These are phyloP conservation scores for Aspergillus caelatus DNA, from an alignment of 2,329 filamentous ascomycete genomes.

Conservation along the genomic window DNA sequence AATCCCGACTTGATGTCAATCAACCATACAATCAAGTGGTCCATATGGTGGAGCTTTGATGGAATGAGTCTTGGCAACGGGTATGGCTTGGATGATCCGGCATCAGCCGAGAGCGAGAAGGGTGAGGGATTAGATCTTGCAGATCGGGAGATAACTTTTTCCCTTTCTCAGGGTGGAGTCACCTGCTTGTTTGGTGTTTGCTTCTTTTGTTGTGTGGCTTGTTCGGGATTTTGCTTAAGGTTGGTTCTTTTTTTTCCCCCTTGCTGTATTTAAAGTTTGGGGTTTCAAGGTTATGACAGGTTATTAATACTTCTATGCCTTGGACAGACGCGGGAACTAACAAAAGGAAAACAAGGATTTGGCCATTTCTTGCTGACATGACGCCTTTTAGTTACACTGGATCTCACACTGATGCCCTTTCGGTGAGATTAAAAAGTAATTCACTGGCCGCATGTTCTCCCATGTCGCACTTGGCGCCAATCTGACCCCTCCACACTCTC, in stretches of 20 bases:
- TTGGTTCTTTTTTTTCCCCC: background rate
- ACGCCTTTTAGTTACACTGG: background rate
- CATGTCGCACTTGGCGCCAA: slow-evolving; percentile 7
- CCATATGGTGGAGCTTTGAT: slow-evolving; percentile 12
- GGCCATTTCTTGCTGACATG: background rate
- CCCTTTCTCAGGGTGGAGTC: background rate
- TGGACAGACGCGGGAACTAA: background rate
- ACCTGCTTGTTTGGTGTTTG: background rate
- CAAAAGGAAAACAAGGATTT: background rate
- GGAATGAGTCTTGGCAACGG: slow-evolving; percentile 13
- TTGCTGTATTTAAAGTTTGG: background rate
- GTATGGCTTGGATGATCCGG: slow-evolving; percentile 7
- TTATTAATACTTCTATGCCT: background rate
- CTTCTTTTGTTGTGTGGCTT: background rate
- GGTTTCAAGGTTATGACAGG: background rate
- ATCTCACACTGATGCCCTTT: slow-evolving; percentile 44
- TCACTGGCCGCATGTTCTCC: slow-evolving; percentile 45
- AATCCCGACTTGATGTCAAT: slow-evolving; percentile 16
- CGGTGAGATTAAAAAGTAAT: slow-evolving; percentile 48
- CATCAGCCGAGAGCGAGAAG: slow-evolving; percentile 1
- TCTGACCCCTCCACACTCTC: slow-evolving; percentile 27
- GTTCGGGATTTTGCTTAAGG: background rate
- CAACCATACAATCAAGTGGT: slow-evolving; percentile 6
- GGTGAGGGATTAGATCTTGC: background rate
- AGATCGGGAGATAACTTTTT: background rate